Evolutionary conservation across 2,329 filamentous ascomycete species (phyloP).

Genomic region (Elsinoe ampelina): DNA sequence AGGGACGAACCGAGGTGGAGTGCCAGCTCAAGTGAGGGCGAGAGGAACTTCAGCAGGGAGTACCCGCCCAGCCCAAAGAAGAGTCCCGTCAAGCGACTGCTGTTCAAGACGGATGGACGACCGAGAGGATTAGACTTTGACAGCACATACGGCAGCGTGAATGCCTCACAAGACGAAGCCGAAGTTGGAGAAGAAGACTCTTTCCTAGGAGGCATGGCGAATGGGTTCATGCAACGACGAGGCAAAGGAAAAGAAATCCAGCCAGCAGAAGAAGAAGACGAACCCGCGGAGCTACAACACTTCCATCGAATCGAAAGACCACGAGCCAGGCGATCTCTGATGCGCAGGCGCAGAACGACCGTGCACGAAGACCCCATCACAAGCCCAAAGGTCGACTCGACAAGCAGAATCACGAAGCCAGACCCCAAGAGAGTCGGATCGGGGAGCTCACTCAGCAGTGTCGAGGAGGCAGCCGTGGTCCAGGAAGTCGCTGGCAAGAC

Average conservation of each 20-base stretch:
- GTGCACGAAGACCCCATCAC: conserved; percentile 12
- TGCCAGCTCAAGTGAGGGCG: neutral
- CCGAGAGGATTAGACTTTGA: neutral
- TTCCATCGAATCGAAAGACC: neutral
- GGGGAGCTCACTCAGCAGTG: neutral
- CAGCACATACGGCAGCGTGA: conserved; percentile 3
- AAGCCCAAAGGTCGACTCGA: neutral
- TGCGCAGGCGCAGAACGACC: conserved; percentile 6
- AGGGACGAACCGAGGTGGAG: neutral
- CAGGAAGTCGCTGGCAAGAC: neutral
- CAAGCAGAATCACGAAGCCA: neutral
- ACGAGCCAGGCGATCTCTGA: neutral
- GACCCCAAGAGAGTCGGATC: conserved; percentile 1
- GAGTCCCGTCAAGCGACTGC: conserved; percentile 5
- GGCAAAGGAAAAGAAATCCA: neutral
- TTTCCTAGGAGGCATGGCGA: neutral
- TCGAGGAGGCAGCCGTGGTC: neutral
- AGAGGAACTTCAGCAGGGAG: conserved; percentile 6
- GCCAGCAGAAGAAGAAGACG: neutral
- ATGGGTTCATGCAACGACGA: neutral
- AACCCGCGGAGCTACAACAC: neutral
- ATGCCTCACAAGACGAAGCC: neutral
- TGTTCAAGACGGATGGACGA: conserved; percentile 3
- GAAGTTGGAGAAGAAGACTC: neutral
- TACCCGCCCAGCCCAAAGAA: conserved; percentile 11